A percentile compares a stretch with the other conserved stretches of the same genome.
Evolutionary conservation across 2,329 filamentous ascomycete genomes (phyloP).

Genomic region (Amauroascus verrucosus): DNA sequence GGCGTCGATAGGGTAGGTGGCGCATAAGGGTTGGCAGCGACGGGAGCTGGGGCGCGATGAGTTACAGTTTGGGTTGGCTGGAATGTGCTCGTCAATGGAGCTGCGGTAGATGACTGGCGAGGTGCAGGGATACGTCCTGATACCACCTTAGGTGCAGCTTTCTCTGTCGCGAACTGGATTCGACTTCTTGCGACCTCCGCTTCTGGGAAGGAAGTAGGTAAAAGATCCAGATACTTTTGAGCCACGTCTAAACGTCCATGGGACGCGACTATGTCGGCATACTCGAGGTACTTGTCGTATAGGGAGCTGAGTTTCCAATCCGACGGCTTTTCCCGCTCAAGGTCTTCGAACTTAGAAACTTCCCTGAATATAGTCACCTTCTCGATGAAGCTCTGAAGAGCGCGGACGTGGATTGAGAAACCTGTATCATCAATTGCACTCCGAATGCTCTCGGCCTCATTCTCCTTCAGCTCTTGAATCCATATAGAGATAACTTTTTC

Average conservation of each 20-base stretch:
- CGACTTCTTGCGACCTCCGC: conserved; percentile 79
- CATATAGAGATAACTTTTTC: conserved; percentile 96
- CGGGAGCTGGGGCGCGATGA: conserved; percentile 22
- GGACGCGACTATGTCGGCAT: conserved; percentile 85
- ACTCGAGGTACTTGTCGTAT: conserved; percentile 94
- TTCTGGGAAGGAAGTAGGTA: conserved; percentile 72
- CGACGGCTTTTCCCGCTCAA: conserved; percentile 57
- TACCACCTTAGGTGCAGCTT: conserved; percentile 37
- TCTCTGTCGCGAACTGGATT: conserved; percentile 72
- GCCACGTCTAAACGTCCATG: conserved; percentile 80
- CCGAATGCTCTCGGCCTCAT: conserved; percentile 64
- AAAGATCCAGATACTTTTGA: conserved; percentile 80
- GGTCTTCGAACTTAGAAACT: conserved; percentile 82
- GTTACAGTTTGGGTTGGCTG: conserved; percentile 19
- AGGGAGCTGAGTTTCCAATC: conserved; percentile 83
- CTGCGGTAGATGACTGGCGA: conserved; percentile 22
- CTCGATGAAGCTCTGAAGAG: conserved; percentile 88
- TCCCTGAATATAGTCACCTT: conserved; percentile 96
- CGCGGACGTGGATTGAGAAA: conserved; percentile 83
- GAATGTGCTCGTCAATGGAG: conserved; percentile 29
- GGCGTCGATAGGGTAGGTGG: conserved; percentile 14
- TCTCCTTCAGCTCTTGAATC: conserved; percentile 79
- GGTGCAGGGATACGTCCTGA: conserved; percentile 34
- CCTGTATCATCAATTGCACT: conserved; percentile 61
- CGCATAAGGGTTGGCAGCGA: conserved; percentile 24